phyloP scores from a whole-genome alignment of 192 early-diverging fungal genomes.

The Bifiguratus adelaidae region DNA sequence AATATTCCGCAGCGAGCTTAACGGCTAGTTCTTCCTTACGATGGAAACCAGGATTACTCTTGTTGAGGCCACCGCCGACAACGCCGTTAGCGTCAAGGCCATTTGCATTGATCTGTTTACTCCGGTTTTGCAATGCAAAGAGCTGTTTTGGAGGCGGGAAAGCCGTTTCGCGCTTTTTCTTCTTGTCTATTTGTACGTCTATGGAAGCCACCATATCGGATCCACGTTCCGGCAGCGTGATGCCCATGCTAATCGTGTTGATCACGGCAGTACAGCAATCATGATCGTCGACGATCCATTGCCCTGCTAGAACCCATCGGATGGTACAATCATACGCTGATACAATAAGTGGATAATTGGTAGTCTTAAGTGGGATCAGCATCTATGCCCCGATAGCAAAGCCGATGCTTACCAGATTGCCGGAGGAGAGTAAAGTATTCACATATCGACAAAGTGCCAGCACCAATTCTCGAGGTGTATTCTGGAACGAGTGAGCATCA shows the following conservation, averaged over 20 bases:
- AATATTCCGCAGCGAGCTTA: slow-evolving; percentile 63
- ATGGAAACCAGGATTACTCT: slow-evolving; percentile 1
- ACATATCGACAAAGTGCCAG: slow-evolving; percentile 62
- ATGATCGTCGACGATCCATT: slow-evolving; percentile 69
- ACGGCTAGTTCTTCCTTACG: slow-evolving; percentile 42
- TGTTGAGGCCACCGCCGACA: background rate
- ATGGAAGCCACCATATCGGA: background rate
- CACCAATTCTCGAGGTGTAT: slow-evolving; percentile 56
- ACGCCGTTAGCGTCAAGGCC: background rate
- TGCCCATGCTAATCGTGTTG: slow-evolving; percentile 55
- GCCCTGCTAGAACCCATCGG: slow-evolving; percentile 59
- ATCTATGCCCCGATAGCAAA: background rate
- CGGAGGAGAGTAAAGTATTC: slow-evolving; percentile 45
- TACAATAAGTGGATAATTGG: slow-evolving; percentile 47
- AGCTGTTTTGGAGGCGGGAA: slow-evolving; percentile 28
- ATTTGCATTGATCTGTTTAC: background rate
- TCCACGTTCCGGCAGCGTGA: slow-evolving; percentile 44
- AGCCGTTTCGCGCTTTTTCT: slow-evolving; percentile 19
- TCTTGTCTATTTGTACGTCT: slow-evolving; percentile 12
- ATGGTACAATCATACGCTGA: slow-evolving; percentile 65
- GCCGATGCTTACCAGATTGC: slow-evolving; percentile 27
- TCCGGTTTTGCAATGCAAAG: background rate
- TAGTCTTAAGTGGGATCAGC: slow-evolving; percentile 13
- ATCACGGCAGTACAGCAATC: slow-evolving; percentile 58
- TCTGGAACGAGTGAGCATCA: slow-evolving; percentile 22